Percentiles rank a stretch among this genome's conserved stretches.
These are phyloP conservation scores for Phytophthora fragariae DNA, from an alignment of 352 stramenopile genomes.

Conservation along the genomic window DNA sequence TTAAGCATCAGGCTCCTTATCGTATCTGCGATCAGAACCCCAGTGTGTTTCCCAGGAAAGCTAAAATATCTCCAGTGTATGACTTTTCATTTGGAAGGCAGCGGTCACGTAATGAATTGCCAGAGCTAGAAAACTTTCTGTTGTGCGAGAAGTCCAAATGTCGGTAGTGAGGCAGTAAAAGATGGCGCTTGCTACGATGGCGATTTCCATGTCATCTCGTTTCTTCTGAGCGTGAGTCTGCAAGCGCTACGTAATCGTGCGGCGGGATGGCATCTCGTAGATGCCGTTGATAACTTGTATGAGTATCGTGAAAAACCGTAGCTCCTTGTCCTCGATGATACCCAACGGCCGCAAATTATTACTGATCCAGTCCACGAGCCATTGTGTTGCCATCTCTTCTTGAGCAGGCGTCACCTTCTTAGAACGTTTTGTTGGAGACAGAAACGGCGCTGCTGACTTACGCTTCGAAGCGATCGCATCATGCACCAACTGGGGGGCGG, in stretches of 20 bases:
- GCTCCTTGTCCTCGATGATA: conserved; percentile 15
- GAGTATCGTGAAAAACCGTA: conserved; percentile 4
- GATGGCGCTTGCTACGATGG: background rate
- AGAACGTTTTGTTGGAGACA: conserved; percentile 9
- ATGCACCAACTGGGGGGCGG: background rate
- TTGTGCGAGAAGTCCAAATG: conserved; percentile 24
- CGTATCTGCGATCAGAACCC: too few species aligned
- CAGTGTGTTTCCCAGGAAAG: too few species aligned
- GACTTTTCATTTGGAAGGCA: too few species aligned
- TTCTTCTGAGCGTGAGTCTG: conserved; percentile 13
- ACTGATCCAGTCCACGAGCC: conserved; percentile 7
- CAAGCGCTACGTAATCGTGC: conserved; percentile 19
- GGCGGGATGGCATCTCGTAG: conserved; percentile 10
- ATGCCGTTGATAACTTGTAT: conserved; percentile 25
- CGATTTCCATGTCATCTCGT: background rate
- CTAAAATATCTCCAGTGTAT: too few species aligned
- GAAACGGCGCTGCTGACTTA: background rate
- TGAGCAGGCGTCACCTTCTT: conserved; percentile 7
- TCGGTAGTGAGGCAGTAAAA: conserved; percentile 17
- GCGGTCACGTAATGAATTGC: too few species aligned
- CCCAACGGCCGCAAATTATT: conserved; percentile 4
- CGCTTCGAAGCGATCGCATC: conserved; percentile 5
- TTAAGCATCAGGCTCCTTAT: conserved; percentile 1
- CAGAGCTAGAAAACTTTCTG: conserved; percentile 4
- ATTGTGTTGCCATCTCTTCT: conserved; percentile 11